Conservation (phyloP, 768 basidiomycete species). For the Suillus subluteus region DNA sequence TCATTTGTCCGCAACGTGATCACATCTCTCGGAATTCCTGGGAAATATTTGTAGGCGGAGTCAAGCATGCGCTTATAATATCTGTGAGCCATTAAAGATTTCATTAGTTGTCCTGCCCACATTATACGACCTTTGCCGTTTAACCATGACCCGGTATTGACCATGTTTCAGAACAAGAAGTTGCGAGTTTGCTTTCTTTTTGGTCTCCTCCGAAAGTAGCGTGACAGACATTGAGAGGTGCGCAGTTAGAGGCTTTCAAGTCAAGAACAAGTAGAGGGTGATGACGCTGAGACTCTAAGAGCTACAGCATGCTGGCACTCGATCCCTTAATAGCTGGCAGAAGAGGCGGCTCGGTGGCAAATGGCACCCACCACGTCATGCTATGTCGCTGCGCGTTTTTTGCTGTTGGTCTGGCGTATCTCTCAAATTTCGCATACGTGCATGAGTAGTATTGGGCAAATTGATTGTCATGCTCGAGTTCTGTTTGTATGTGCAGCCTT, state of each 20-base stretch:
- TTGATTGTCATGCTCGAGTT: too few relatives aligned
- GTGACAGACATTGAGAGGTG: background rate
- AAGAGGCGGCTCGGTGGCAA: too few relatives aligned
- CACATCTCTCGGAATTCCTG: background rate
- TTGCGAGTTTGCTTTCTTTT: background rate
- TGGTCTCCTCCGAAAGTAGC: background rate
- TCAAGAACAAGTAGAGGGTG: too few relatives aligned
- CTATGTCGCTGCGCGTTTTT: too few relatives aligned
- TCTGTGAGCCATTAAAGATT: background rate
- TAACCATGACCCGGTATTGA: background rate
- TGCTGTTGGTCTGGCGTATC: too few relatives aligned
- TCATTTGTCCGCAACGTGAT: background rate
- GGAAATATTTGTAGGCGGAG: background rate
- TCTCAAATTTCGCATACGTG: too few relatives aligned
- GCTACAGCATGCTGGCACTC: too few relatives aligned
- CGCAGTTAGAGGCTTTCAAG: background rate
- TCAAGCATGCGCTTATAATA: background rate
- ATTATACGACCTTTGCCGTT: background rate
- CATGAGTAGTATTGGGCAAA: too few relatives aligned
- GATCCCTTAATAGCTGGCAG: too few relatives aligned
- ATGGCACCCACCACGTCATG: too few relatives aligned
- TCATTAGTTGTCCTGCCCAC: background rate
- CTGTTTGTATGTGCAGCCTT: too few relatives aligned
- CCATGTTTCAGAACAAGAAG: background rate
- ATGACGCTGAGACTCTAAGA: too few relatives aligned